Conservation (phyloP, 441 rosid genomes). For the Daphne laureola region DNA sequence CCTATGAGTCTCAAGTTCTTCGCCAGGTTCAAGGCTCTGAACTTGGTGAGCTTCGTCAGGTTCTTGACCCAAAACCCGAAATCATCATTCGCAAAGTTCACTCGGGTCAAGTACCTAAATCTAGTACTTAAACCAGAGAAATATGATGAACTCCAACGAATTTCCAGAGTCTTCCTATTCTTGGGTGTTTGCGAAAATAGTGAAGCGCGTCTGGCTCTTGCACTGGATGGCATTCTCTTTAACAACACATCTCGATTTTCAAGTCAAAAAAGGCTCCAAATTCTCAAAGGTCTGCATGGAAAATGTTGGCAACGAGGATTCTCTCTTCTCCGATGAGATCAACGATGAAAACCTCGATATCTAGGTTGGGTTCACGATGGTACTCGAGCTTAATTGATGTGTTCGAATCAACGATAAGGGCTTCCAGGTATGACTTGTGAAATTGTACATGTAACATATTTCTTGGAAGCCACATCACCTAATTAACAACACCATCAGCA, state of each 20-base stretch:
- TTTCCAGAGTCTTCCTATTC: slow-evolving; percentile 48
- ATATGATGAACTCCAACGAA: slow-evolving; percentile 40
- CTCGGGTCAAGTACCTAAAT: slow-evolving; percentile 34
- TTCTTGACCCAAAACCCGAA: slow-evolving; percentile 30
- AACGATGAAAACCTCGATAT: slow-evolving; percentile 19
- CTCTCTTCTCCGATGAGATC: slow-evolving; percentile 23
- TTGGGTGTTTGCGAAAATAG: slow-evolving; percentile 41
- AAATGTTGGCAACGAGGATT: slow-evolving; percentile 35
- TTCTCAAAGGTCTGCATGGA: slow-evolving; percentile 68
- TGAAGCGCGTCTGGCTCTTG: slow-evolving; percentile 50
- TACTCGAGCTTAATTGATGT: slow-evolving; percentile 41
- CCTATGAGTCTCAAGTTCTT: slow-evolving; percentile 20
- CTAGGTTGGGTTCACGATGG: slow-evolving; percentile 52
- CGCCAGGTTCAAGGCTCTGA: slow-evolving; percentile 28
- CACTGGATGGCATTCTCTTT: slow-evolving; percentile 45
- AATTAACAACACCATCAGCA: too few relatives aligned
- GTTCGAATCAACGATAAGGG: too few relatives aligned
- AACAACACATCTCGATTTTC: slow-evolving; percentile 38
- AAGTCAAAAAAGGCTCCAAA: slow-evolving; percentile 34
- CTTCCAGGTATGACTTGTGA: too few relatives aligned
- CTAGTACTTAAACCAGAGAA: slow-evolving; percentile 53
- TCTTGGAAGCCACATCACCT: too few relatives aligned
- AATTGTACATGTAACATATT: too few relatives aligned
- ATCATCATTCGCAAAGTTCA: slow-evolving; percentile 30
- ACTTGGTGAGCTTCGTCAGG: slow-evolving; percentile 23